Evolutionary conservation across 2,329 filamentous ascomycete genomes (phyloP), one percentile per base, ranked within the genome.

Genomic region (Fusarium cicatricum): DNA sequence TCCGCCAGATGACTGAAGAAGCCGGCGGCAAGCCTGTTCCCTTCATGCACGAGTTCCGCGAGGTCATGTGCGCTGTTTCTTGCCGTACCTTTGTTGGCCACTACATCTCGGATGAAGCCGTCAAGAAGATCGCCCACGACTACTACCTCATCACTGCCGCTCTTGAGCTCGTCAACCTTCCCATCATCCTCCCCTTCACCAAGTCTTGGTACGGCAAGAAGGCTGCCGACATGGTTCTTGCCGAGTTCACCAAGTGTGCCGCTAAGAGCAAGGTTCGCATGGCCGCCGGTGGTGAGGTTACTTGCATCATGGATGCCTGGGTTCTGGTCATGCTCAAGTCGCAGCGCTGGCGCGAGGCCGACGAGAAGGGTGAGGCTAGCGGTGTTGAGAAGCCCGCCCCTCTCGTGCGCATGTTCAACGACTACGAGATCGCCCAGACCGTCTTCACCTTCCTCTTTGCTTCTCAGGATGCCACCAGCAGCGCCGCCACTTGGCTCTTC

Each of bases 201-300:
- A 94, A 92, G 81, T 92, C 92, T 5, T 98, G 92, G 92, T 96
- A 96, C 72, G 95, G 94, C 69, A 97, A 97, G 84, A 96, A 93
- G 80, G 92, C 92, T 26, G 88, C 94, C 54, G 91, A 97, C 71
- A 92, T 96, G 88, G 92, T 97, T 29, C 82, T 98, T 64, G 84
- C 83, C 42, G 93, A 97, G 74, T 98, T 98, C 72, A 80, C 89
- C 73, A 93, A 92, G 77, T 97, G 94, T 72, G 90, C 94, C 40
- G 91, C 92, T 60, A 97, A 97, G 83, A 90, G 90, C 78, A 97
- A 95, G 82, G 89, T 92, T 59, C 89, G 91, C 67, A 96, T 98
- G 90, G 87, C 88, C 68, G 89, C 91, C 49, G 94, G 93, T 70
- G 93, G 92, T 62, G 87, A 94, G 54, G 80, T 94, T 52, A 89